Evolutionary conservation across 495 filamentous ascomycete species (phyloP).

Genomic region (Penicillium turbatum): DNA sequence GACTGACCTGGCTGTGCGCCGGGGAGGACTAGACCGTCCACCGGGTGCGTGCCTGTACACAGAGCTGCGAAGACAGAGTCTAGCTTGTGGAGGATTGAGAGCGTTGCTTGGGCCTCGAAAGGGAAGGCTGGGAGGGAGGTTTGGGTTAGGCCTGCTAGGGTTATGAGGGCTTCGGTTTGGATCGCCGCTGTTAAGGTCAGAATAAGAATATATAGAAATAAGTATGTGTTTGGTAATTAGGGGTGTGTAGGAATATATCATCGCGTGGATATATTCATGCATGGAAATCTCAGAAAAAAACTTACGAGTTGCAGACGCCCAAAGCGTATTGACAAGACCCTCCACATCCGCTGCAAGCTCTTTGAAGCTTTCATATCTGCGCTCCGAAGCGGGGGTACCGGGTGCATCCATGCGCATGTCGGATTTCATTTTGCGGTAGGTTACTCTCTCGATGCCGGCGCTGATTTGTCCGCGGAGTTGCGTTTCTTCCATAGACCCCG

Average conservation of each 20-base stretch:
- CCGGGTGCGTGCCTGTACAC: conserved; percentile 59
- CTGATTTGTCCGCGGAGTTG: conserved; percentile 20
- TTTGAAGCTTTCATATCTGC: conserved; percentile 63
- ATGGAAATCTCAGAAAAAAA: conserved; percentile 5
- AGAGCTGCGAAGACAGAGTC: conserved; percentile 73
- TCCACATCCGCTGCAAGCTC: conserved; percentile 70
- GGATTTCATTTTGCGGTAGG: conserved; percentile 55
- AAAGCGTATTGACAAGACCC: conserved; percentile 67
- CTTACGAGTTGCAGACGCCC: conserved; percentile 80
- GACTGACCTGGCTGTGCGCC: conserved; percentile 54
- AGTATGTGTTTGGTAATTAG: background rate
- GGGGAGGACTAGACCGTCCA: conserved; percentile 59
- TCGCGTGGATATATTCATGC: background rate
- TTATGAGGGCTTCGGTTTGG: conserved; percentile 79
- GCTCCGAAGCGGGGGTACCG: conserved; percentile 41
- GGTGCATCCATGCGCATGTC: conserved; percentile 47
- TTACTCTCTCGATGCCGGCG: conserved; percentile 19
- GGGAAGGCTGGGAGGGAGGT: conserved; percentile 63
- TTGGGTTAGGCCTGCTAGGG: conserved; percentile 64
- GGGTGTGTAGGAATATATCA: background rate
- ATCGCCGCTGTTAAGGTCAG: conserved; percentile 54
- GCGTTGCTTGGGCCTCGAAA: conserved; percentile 59
- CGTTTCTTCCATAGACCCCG: conserved; percentile 74
- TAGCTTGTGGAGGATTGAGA: conserved; percentile 67
- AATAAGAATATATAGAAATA: background rate